Base-by-base conservation (phyloP, 1,139 yeast species). In the Hyphopichia burtonii region DNA sequence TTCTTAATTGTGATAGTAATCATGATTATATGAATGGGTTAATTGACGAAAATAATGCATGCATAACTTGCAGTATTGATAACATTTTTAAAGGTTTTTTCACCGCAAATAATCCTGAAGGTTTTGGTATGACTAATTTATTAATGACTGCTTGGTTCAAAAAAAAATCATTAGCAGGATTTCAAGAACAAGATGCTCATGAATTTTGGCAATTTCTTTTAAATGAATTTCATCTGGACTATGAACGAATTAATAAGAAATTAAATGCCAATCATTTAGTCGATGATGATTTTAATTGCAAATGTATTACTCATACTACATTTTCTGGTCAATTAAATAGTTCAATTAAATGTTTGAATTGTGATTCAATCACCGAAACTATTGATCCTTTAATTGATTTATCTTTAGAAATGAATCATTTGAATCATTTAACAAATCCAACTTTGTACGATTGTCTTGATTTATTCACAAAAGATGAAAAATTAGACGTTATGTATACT, bases 131-230 rank as follows among this genome's bases (percentile, higher is more conserved):
- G 49, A 81, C 89, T 1, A 76, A 83, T 40, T 65, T 91, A 37
- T 68, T 91, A 42, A 76, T 79, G 34, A 86, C 96, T 11, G 85
- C 96, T 1, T 89, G 96, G 96, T 82, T 80, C 54, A 82, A 85
- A 43, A 86, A 88, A 54, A 78, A 84, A 51, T 79, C 90, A 20
- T 76, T 93, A 44, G 96, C 97, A 0, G 99, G 99, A 1, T 90
- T 90, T 50, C 86, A 93, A 38, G 97, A 93, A 63, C 99, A 93
- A 63, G 99, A 93, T 61, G 98, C 99, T 0, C 99, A 93, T 63
- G 99, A 93, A 61, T 93, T 91, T 62, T 83, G 96, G 84, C 97
- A 93, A 59, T 90, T 91, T 59, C 58, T 91, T 25, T 71, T 91
- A 37, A 87, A 91, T 59, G 96, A 89, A 61, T 66, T 93, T 43